Base-by-base conservation (phyloP, 192 early-diverging fungal genomes). In the Backusella mclennaniae region DNA sequence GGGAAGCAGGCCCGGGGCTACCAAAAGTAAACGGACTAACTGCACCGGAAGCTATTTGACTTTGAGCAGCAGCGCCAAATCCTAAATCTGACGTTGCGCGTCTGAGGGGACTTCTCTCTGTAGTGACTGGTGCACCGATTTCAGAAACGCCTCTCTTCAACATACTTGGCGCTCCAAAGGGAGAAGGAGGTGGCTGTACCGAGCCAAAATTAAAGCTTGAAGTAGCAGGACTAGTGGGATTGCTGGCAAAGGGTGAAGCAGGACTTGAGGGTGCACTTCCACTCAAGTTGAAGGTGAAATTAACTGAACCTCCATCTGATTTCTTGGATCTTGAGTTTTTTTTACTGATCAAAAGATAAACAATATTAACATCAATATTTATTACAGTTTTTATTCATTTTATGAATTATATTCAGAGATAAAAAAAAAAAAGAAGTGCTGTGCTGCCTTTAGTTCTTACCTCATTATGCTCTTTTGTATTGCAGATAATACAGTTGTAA, bases 381-480 rank as follows among this genome's bases (percentile, higher is more conserved):
- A 53, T 53, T 0, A 21, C 6, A 21, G 0, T 4, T 29, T 63
- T 63, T 63, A 63, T 63, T 14, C 3, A 29, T 29, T 23, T 29
- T 63, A 63, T 29, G 4, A 63, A 29, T 8, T 63, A 8, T 63
- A 63, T 29, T 63, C 12, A 63, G 12, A 3, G 33, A 33, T 33
- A 63, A 4, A 26, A 14, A 29, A 12, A 49, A 19, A 49, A 26
- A 29, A 49, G 0, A 49, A 6, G 15, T 17, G 15, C 1, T n/a
- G 46, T n/a, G 6, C 3, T 63, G 6, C 26, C 12, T 63, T 29
- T n/a, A 26, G 21, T 63, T 26, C 56, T 63, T 63, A 63, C 56
- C 56, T 63, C 56, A 63, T 63, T 63, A 26, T 63, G 56, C 56
- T 63, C 23, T 63, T 63, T 63, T 63, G 23, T 63, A 29, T 63